Evolutionary conservation across 306 rosid species (phyloP), one percentile per base, ranked within the genome.

Genomic region (Corylus heterophylla): DNA sequence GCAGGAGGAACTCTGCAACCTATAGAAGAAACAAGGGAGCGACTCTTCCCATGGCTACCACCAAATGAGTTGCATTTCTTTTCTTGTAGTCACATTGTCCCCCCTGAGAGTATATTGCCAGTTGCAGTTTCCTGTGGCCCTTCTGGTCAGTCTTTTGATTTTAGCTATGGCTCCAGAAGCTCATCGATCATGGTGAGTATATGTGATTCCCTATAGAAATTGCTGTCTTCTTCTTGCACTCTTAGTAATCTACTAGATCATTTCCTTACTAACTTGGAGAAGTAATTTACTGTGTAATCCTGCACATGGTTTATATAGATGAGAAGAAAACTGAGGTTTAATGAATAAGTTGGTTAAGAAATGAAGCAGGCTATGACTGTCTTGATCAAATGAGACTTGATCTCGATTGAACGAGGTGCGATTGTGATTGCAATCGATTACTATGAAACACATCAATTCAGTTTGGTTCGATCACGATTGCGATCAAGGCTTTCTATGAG

Each of bases 1-100:
- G 93, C 94, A 42, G 98, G 98, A 39, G 97, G 98, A 76, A 95
- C 98, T 66, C 88, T 92, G 76, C 98, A 91, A 79, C 98, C 98
- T 71, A 88, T 90, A 81, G 98, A 92, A 85, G 98, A 95, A 87
- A 90, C 92, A 67, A 84, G 95, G 85, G 98, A 88, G 80, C 85
- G 97, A 74, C 97, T 95, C 76, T 92, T 95, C 86, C 97, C 97
- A 27, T 83, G 89, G 90, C 77, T 95, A 81, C 91, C 88, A 67
- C 86, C 68, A 12, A 69, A 89, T 69, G 83, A 85, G 80, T 82
- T 94, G 85, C 89, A 89, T 49, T 95, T 95, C 84, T 95, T 95
- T 87, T 90, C 98, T 47, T 92, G 97, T 29, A 88, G 87, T 74
- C 98, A 95, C 71, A 95, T 95, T 78, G 92, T 95, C 61, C 89